phyloP scores from a whole-genome alignment of 495 filamentous ascomycete genomes.

The Tuber microsphaerosporum region DNA sequence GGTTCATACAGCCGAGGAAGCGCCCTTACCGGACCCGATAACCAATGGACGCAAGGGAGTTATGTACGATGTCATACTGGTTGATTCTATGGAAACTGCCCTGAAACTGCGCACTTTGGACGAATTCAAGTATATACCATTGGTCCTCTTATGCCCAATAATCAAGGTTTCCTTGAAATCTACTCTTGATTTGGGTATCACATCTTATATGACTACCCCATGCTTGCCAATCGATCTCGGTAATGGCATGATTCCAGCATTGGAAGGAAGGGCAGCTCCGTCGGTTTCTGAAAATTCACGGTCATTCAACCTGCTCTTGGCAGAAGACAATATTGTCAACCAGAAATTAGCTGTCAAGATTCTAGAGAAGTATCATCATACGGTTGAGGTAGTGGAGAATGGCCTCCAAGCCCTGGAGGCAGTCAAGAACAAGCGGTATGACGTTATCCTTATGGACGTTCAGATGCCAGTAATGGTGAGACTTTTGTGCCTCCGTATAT shows the following conservation, averaged over 20 bases:
- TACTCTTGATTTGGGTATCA: conserved; percentile 90
- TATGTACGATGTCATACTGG: conserved; percentile 91
- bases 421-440: conserved; percentile 81
- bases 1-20: conserved; percentile 58
- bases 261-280: conserved; percentile 88
- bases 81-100: conserved; percentile 88
- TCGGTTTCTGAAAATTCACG: conserved; percentile 88
- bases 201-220: conserved; percentile 97
- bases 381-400: conserved; percentile 91
- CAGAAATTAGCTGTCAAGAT: conserved; percentile 95
- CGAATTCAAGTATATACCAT: conserved; percentile 95
- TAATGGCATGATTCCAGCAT: conserved; percentile 95
- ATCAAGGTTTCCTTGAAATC: conserved; percentile 92
- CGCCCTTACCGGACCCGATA: conserved; percentile 48
- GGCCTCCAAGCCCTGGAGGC: conserved; percentile 85
- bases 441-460: conserved; percentile 98
- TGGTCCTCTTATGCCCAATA: conserved; percentile 83
- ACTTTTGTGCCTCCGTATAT: background rate
- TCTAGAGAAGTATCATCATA: conserved; percentile 94
- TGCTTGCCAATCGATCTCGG: conserved; percentile 92
- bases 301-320: conserved; percentile 91
- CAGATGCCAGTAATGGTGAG: conserved; percentile 97
- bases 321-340: conserved; percentile 97
- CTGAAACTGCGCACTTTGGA: conserved; percentile 76
- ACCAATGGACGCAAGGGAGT: conserved; percentile 55